These are phyloP conservation scores for Cyclotella baltica DNA, from an alignment of 108 stramenopile species.

Conservation along the genomic window DNA sequence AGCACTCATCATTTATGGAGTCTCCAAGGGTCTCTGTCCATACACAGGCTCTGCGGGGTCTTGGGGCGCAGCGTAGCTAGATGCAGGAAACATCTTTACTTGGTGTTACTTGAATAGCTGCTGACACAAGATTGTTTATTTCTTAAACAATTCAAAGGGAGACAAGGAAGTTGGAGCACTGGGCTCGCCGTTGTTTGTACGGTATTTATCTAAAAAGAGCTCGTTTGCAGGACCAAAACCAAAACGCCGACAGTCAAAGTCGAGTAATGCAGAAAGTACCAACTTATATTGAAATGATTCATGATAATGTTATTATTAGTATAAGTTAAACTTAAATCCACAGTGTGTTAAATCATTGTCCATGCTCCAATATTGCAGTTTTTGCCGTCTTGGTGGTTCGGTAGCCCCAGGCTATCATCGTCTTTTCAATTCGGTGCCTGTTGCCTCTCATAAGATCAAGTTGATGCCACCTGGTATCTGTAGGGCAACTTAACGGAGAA, in stretches of 20 bases:
- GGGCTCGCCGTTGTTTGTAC: conserved; percentile 28
- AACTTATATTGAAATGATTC: background rate
- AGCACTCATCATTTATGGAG: conserved; percentile 63
- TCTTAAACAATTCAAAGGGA: background rate
- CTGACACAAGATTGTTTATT: conserved; percentile 1
- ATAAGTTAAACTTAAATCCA: no score
- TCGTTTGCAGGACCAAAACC: background rate
- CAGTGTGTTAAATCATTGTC: no score
- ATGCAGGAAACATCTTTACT: background rate
- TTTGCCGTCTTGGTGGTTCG: no score
- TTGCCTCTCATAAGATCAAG: no score
- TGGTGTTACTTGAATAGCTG: background rate
- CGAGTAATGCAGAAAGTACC: no score
- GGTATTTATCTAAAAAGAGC: conserved; percentile 20
- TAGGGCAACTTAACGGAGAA: no score
- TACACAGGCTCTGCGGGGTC: conserved; percentile 64
- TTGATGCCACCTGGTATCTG: no score
- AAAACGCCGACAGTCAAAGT: background rate
- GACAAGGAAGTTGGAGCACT: conserved; percentile 2
- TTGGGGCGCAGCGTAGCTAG: conserved; percentile 48
- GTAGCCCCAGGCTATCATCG: no score
- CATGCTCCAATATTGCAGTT: no score
- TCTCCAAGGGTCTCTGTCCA: conserved; percentile 66
- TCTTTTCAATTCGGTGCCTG: no score
- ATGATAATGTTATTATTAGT: background rate